Conservation (phyloP, 306 rosid genomes). For the Vigna reflexopilosa region DNA sequence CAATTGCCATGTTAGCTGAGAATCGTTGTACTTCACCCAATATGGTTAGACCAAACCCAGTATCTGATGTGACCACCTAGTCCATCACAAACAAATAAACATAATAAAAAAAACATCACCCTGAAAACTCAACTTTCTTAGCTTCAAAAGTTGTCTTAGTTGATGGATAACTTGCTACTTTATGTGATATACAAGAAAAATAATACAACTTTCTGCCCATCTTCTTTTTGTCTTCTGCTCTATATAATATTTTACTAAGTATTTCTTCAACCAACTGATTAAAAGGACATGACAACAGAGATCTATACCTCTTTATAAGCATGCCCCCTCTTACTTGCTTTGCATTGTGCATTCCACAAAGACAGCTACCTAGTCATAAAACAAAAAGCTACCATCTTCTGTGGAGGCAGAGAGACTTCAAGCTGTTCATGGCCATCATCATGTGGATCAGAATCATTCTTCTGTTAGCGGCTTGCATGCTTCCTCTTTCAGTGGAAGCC, state of each 20-base stretch:
- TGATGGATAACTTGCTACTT: constrained; percentile 54
- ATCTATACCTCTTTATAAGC: constrained; percentile 45
- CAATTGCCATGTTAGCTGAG: constrained; percentile 45
- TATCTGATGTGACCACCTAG: constrained; percentile 41
- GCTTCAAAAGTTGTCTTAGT: constrained; percentile 48
- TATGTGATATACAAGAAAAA: constrained; percentile 50
- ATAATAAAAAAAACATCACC: not conserved
- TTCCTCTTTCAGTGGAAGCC: constrained; percentile 48
- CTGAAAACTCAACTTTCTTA: constrained; percentile 37
- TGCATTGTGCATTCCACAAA: constrained; percentile 37
- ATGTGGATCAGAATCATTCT: constrained; percentile 12
- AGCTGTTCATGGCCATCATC: constrained; percentile 13
- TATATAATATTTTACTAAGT: not conserved
- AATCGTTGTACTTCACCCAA: constrained; percentile 51
- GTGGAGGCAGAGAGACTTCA: constrained; percentile 15
- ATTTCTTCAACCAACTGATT: constrained; percentile 40
- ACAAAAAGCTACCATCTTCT: constrained; percentile 18
- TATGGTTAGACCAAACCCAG: constrained; percentile 55
- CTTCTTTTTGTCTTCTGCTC: constrained; percentile 34
- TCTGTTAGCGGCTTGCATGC: constrained; percentile 37
- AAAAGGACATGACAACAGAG: constrained; percentile 49
- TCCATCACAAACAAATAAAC: not conserved
- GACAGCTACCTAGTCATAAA: not conserved
- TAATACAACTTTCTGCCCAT: constrained; percentile 43
- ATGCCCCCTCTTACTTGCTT: constrained; percentile 14